These are phyloP conservation scores for Geotrichum australiense DNA, from an alignment of 1,139 yeast species.

Conservation along the genomic window DNA sequence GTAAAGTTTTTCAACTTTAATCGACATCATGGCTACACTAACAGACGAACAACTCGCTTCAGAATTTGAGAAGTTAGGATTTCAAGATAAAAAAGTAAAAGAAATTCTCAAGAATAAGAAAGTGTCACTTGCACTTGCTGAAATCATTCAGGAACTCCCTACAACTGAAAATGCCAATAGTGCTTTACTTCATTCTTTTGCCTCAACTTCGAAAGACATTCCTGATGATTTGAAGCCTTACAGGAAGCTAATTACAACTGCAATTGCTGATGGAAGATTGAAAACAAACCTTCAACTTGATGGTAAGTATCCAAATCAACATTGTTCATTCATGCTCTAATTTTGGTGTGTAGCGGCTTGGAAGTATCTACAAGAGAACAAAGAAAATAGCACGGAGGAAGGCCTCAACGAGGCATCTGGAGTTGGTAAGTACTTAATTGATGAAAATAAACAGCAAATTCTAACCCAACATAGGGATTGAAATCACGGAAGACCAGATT, in stretches of 20 bases:
- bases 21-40: constrained; percentile 19
- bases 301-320: constrained; percentile 12
- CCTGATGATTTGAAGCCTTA: constrained; percentile 28
- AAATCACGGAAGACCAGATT: constrained; percentile 59
- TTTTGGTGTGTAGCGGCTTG: constrained; percentile 47
- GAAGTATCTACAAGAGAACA: constrained; percentile 46
- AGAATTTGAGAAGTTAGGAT: constrained; percentile 56
- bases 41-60: constrained; percentile 40
- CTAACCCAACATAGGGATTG: constrained; percentile 42
- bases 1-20: background rate
- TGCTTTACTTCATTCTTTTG: constrained; percentile 68
- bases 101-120: constrained; percentile 82
- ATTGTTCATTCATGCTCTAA: too few relatives aligned
- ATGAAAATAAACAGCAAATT: background rate
- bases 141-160: constrained; percentile 44
- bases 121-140: constrained; percentile 61
- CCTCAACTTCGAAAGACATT: constrained; percentile 41
- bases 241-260: constrained; percentile 49
- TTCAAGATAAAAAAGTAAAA: constrained; percentile 34
- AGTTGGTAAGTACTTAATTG: constrained; percentile 41
- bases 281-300: constrained; percentile 65
- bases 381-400: constrained; percentile 32
- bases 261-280: constrained; percentile 57
- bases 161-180: constrained; percentile 45
- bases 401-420: constrained; percentile 62